These are phyloP conservation scores for Tricholoma matsutake DNA, from an alignment of 768 basidiomycete species.

Conservation along the genomic window DNA sequence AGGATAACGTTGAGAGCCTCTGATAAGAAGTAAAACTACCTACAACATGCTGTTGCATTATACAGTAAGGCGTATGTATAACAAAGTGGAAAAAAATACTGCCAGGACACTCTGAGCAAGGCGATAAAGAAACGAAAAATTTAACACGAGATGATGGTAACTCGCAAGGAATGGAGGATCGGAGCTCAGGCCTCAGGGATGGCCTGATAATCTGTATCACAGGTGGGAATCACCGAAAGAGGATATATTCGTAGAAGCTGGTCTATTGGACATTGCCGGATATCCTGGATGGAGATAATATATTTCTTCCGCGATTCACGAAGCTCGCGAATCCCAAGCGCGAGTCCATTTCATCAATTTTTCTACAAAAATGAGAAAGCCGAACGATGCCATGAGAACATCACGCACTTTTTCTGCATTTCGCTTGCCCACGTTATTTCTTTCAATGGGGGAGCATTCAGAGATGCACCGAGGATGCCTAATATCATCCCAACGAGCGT, in stretches of 20 bases:
- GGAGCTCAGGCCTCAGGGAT: neutral
- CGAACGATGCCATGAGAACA: neutral
- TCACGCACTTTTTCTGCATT: constrained; percentile 72
- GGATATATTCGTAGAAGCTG: neutral
- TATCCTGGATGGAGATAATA: constrained; percentile 27
- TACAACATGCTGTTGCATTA: too few relatives aligned
- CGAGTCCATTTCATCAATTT: constrained; percentile 76
- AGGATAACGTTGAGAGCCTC: too few relatives aligned
- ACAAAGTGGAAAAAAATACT: too few relatives aligned
- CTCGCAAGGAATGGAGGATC: neutral
- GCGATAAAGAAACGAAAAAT: neutral
- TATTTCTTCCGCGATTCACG: constrained; percentile 53
- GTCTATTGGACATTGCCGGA: neutral
- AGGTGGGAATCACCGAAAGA: neutral
- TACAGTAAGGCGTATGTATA: too few relatives aligned
- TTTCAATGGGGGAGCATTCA: constrained; percentile 65
- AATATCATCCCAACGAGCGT: constrained; percentile 59
- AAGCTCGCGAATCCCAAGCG: constrained; percentile 61
- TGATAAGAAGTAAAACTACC: too few relatives aligned
- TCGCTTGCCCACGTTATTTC: constrained; percentile 90
- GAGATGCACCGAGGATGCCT: constrained; percentile 70
- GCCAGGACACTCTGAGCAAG: too few relatives aligned
- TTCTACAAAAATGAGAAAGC: constrained; percentile 36
- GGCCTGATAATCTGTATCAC: neutral
- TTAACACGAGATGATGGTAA: neutral